phyloP scores from a whole-genome alignment of 345 rosid species.

The Gossypioides kirkii region DNA sequence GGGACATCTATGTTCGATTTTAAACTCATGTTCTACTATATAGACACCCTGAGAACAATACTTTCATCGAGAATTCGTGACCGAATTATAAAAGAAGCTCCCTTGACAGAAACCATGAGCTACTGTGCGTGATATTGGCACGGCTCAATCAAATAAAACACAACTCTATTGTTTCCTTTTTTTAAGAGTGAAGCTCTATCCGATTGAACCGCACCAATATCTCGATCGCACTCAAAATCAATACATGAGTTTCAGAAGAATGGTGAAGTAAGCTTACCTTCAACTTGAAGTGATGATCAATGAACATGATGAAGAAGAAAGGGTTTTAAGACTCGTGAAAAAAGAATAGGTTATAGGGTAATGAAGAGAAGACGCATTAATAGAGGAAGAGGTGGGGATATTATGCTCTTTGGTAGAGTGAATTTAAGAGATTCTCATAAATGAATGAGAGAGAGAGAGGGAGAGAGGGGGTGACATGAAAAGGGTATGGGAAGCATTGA shows the following conservation, averaged over 20 bases:
- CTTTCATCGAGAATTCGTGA: too few species aligned
- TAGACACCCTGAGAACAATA: too few species aligned
- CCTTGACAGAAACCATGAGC: neutral
- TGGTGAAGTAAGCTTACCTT: too few species aligned
- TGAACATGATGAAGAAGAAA: neutral
- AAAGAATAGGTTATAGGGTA: neutral
- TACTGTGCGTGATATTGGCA: slow-evolving; percentile 78
- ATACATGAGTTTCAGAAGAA: too few species aligned
- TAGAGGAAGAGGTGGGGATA: neutral
- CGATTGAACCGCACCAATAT: slow-evolving; percentile 95
- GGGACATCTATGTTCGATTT: too few species aligned
- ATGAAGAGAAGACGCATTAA: neutral
- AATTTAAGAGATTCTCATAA: slow-evolving; percentile 19
- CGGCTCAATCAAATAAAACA: slow-evolving; percentile 89
- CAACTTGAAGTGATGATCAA: neutral
- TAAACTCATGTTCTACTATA: too few species aligned
- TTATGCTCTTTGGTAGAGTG: neutral
- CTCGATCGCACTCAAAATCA: slow-evolving; percentile 27
- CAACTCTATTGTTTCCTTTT: slow-evolving; percentile 14
- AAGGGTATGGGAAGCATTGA: slow-evolving; percentile 15
- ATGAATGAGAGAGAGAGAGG: slow-evolving; percentile 1
- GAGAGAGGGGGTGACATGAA: slow-evolving; percentile 17
- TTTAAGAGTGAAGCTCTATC: slow-evolving; percentile 29
- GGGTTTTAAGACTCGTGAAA: neutral
- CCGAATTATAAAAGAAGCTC: too few species aligned